Conservation (phyloP, 345 rosid species). For the Ceriops zippeliana region DNA sequence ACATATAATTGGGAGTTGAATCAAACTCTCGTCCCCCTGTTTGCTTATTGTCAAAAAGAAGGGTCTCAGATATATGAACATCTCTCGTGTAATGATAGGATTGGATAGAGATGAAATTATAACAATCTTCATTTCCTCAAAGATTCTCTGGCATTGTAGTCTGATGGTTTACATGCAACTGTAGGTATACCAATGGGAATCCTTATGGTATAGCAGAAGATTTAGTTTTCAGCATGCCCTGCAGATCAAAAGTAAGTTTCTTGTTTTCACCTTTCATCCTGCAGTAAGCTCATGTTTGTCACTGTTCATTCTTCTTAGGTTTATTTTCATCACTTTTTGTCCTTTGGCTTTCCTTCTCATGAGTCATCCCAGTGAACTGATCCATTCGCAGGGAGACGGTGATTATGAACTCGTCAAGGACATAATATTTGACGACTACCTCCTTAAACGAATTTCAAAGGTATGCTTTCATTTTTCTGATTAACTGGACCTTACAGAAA, state of each 20-base stretch:
- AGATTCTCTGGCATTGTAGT: neutral
- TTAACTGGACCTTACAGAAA: neutral
- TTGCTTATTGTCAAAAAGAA: neutral
- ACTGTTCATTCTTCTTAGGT: neutral
- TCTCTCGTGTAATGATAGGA: too few relatives aligned
- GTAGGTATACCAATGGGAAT: conserved; percentile 87
- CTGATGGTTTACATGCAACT: conserved; percentile 12
- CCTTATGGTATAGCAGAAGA: conserved; percentile 85
- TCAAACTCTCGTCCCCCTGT: neutral
- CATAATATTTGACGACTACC: conserved; percentile 74
- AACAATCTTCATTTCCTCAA: too few relatives aligned
- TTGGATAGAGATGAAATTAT: too few relatives aligned
- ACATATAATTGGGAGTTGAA: neutral
- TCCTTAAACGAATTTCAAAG: conserved; percentile 72
- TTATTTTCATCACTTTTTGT: neutral
- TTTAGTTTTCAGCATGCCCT: conserved; percentile 97
- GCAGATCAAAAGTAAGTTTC: conserved; percentile 74
- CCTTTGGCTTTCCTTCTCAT: neutral
- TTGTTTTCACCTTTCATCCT: neutral
- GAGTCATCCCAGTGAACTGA: neutral
- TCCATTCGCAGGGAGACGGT: conserved; percentile 73
- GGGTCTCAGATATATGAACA: too few relatives aligned
- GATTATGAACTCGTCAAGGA: conserved; percentile 92
- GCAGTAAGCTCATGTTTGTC: neutral
- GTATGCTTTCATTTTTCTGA: conserved; percentile 25